Base-by-base conservation (phyloP, 768 basidiomycete species). In the Boletus vinaceobasis region DNA sequence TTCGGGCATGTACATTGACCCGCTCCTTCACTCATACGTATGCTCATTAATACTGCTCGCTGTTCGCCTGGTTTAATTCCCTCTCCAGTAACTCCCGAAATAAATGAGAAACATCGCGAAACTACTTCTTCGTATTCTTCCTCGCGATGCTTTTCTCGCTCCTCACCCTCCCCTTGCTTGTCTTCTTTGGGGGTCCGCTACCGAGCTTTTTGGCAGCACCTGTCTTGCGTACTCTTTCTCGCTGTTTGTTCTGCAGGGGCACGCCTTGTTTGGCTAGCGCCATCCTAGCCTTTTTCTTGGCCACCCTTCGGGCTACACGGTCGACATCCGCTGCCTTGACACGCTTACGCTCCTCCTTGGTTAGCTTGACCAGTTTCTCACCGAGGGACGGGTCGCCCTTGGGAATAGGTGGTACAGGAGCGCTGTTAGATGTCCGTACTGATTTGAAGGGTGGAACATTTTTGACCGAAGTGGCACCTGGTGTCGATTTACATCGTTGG, bases 311-410 rank as follows among this genome's bases (percentile, higher is more conserved):
- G 39, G 87, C 88, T 39, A 93, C 77, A 27, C 96, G 86, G 55
- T 90, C 91, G 1, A 84, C 78, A 68, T 98, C 87, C 23, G 79
- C 65, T 3, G 86, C 79, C 73, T 99, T 99, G 56, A 76, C 82
- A 40, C 81, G 77, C 75, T 95, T 97, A 56, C 96, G 82, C 58
- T 88, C 90, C 21, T 91, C 88, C 71, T 94, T 94, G 15, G 87
- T 81, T 38, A 98, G 75, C 48, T 84, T 80, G 32, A 80, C 83
- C 29, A 98, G 75, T 65, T 86, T 85, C 62, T 83, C 83, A 10
- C 94, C 96, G 5, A 97, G 83, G 6, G 72, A 66, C 0, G 93
- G 90, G 67, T 98, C 85, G 19, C 94, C 93, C 64, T 90, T 90
- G 0, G 90, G 87, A 46, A 63, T 65, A 55, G 53, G 58, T 50